Percentiles rank a stretch among this genome's conserved stretches.
phyloP scores from a whole-genome alignment of 164 flowering plant genomes.

The Nelumbo lutea region DNA sequence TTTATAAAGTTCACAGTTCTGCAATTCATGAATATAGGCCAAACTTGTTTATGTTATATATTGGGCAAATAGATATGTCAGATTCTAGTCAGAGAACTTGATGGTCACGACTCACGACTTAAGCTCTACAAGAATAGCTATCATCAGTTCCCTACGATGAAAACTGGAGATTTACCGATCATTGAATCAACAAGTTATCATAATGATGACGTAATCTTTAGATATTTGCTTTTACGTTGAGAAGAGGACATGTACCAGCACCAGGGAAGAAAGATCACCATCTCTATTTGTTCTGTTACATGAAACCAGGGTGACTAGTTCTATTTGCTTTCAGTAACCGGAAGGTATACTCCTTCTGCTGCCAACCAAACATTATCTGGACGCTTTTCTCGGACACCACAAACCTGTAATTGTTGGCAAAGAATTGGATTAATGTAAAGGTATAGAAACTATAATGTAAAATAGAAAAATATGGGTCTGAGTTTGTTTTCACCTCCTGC shows the following conservation, averaged over 20 bases:
- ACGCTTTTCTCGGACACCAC: constrained; percentile 79
- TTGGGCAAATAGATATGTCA: too few species aligned
- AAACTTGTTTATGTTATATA: too few species aligned
- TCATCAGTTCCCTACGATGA: not conserved
- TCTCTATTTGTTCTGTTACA: not conserved
- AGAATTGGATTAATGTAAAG: not conserved
- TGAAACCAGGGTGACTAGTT: not conserved
- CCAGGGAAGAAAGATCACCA: not conserved
- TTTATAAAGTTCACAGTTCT: too few species aligned
- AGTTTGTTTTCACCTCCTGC: constrained; percentile 65
- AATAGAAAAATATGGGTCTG: not conserved
- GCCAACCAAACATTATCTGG: constrained; percentile 96
- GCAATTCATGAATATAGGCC: too few species aligned
- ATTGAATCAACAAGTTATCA: not conserved
- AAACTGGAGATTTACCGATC: not conserved
- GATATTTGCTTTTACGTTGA: not conserved
- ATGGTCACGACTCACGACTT: too few species aligned
- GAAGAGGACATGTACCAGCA: not conserved
- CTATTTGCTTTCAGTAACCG: constrained; percentile 49
- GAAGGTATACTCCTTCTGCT: constrained; percentile 91
- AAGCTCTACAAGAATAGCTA: too few species aligned
- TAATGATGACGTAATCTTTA: not conserved
- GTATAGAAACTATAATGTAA: not conserved
- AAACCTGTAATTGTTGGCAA: constrained; percentile 48
- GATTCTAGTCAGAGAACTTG: too few species aligned